These are phyloP conservation scores for Infundibulicybe gibba DNA, from an alignment of 768 basidiomycete species.

Conservation along the genomic window DNA sequence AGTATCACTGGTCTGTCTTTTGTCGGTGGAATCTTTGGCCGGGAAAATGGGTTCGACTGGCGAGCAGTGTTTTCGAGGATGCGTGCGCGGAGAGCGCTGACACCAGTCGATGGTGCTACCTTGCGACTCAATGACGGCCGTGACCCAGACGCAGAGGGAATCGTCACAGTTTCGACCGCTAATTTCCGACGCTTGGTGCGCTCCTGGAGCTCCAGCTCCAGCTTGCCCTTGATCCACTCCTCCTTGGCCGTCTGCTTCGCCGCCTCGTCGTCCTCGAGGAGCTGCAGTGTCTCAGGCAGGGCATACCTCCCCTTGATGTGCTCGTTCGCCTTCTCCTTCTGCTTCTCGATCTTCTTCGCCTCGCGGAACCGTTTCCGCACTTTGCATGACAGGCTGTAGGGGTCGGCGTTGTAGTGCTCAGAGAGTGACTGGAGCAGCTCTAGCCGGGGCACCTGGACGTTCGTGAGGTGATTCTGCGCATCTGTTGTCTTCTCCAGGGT, in stretches of 20 bases:
- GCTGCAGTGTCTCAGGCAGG: constrained; percentile 61
- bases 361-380: constrained; percentile 81
- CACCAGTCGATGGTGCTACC: constrained; percentile 17
- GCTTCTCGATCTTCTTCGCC: constrained; percentile 78
- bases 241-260: constrained; percentile 57
- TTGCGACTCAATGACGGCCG: constrained; percentile 6
- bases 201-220: constrained; percentile 39
- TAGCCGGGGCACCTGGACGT: constrained; percentile 76
- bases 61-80: constrained; percentile 55
- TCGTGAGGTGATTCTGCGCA: constrained; percentile 66
- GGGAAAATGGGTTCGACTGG: constrained; percentile 23
- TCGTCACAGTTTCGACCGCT: constrained; percentile 20
- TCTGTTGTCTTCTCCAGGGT: constrained; percentile 87
- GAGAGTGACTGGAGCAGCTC: constrained; percentile 76
- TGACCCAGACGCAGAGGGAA: constrained; percentile 19
- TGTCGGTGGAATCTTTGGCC: neutral
- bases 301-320: constrained; percentile 72
- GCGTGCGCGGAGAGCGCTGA: constrained; percentile 47
- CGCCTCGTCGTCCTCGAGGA: constrained; percentile 65
- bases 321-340: constrained; percentile 68
- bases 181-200: constrained; percentile 46
- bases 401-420: constrained; percentile 80
- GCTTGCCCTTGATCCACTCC: constrained; percentile 54
- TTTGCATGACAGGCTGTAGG: constrained; percentile 74
- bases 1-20: neutral